These are phyloP conservation scores for Alternaria sp. DNA, from an alignment of 2,329 filamentous ascomycete genomes.

Conservation along the genomic window DNA sequence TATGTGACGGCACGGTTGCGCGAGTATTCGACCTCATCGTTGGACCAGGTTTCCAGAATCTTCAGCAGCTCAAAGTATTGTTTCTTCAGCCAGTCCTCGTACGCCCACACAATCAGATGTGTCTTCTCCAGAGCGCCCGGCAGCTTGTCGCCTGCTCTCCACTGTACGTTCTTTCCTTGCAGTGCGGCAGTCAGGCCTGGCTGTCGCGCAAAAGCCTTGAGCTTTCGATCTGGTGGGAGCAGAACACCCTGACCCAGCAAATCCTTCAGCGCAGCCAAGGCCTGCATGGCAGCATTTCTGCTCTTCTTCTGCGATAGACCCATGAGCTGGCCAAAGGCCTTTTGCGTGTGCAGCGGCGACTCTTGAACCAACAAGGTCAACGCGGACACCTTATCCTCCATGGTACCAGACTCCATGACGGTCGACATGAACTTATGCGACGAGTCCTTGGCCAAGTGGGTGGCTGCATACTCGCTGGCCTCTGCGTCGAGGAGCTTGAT, in stretches of 20 bases:
- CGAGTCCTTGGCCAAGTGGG: conserved; percentile 76
- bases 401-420: conserved; percentile 94
- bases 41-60: conserved; percentile 89
- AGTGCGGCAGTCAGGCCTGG: conserved; percentile 76
- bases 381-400: conserved; percentile 96
- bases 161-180: conserved; percentile 66
- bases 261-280: conserved; percentile 93
- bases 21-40: conserved; percentile 94
- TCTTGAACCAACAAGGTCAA: conserved; percentile 94
- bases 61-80: conserved; percentile 94
- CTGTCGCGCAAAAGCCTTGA: conserved; percentile 81
- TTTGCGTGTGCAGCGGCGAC: conserved; percentile 90
- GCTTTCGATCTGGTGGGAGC: conserved; percentile 79
- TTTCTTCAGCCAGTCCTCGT: conserved; percentile 93
- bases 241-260: conserved; percentile 87
- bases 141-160: conserved; percentile 73
- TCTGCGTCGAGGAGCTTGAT: conserved; percentile 78
- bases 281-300: conserved; percentile 88
- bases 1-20: conserved; percentile 87
- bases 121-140: conserved; percentile 75
- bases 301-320: conserved; percentile 89
- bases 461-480: conserved; percentile 74
- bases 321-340: conserved; percentile 85
- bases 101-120: conserved; percentile 87
- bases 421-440: conserved; percentile 96